Evolutionary conservation across 108 stramenopile genomes (phyloP).

Genomic region (Heterococcus sp.): DNA sequence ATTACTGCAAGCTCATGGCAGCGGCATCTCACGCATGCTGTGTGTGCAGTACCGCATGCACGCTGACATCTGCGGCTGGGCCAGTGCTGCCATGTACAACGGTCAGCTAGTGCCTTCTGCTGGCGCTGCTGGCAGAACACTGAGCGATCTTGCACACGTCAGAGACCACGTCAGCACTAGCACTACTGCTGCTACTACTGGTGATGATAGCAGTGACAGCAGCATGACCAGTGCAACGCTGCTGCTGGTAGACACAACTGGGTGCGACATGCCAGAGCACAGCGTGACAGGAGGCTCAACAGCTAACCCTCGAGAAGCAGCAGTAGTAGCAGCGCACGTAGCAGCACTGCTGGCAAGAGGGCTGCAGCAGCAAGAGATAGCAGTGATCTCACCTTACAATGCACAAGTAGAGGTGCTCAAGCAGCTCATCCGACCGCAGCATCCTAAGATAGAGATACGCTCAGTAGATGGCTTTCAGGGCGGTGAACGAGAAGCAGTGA

Average conservation of each 20-base stretch:
- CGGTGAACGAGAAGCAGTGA: constrained; percentile 92
- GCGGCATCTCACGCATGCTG: constrained; percentile 65
- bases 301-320: constrained; percentile 88
- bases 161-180: too few species aligned
- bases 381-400: constrained; percentile 97
- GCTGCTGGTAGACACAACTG: too few species aligned
- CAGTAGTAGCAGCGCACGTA: too few species aligned
- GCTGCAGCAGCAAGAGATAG: constrained; percentile 74
- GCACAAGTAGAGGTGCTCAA: constrained; percentile 79
- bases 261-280: constrained; percentile 81
- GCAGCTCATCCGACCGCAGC: constrained; percentile 57
- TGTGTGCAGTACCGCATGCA: constrained; percentile 96
- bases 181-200: too few species aligned
- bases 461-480: constrained; percentile 98
- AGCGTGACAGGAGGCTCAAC: constrained; percentile 76
- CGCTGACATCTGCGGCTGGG: constrained; percentile 82
- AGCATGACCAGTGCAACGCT: too few species aligned
- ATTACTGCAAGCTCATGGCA: constrained; percentile 70
- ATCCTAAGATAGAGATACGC: constrained; percentile 76
- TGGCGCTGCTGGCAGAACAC: too few species aligned
- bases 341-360: too few species aligned
- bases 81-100: constrained; percentile 79
- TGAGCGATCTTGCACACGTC: too few species aligned
- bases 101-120: too few species aligned
- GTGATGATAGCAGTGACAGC: too few species aligned